phyloP scores from a whole-genome alignment of 108 stramenopile species.

The Cylindrotheca closterium region DNA sequence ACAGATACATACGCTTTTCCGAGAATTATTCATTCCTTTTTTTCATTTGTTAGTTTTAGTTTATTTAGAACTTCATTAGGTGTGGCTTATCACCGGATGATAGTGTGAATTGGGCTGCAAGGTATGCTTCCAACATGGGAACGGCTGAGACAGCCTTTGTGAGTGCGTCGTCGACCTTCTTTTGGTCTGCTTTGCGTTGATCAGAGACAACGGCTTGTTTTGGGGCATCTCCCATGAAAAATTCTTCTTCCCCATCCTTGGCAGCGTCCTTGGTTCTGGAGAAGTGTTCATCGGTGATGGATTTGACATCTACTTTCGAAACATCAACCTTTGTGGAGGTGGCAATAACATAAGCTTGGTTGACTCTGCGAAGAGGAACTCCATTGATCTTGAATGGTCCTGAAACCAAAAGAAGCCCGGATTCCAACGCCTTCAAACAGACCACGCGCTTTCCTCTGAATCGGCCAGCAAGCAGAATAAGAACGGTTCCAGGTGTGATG shows the following conservation, averaged over 20 bases:
- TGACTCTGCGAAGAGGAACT: conserved; percentile 97
- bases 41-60: too few species aligned
- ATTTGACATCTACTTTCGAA: conserved; percentile 80
- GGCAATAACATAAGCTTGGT: conserved; percentile 98
- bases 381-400: conserved; percentile 99
- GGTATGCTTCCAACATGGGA: conserved; percentile 92
- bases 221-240: conserved; percentile 86
- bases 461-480: conserved; percentile 97
- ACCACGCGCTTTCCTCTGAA: conserved; percentile 99
- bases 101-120: conserved; percentile 92
- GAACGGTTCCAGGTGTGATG: conserved; percentile 97
- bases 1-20: too few species aligned
- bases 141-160: conserved; percentile 70
- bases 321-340: conserved; percentile 97
- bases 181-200: conserved; percentile 93
- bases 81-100: conserved; percentile 93
- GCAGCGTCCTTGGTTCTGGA: conserved; percentile 65
- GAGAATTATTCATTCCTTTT: too few species aligned
- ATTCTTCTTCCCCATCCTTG: conserved; percentile 82
- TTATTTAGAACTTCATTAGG: conserved; percentile 94
- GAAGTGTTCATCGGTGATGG: conserved; percentile 92
- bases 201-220: conserved; percentile 87
- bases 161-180: conserved; percentile 89
- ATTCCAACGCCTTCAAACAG: conserved; percentile 94
- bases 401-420: conserved; percentile 95